Conservation (phyloP, 768 basidiomycete genomes). For the Lactarius pseudohatsudake region DNA sequence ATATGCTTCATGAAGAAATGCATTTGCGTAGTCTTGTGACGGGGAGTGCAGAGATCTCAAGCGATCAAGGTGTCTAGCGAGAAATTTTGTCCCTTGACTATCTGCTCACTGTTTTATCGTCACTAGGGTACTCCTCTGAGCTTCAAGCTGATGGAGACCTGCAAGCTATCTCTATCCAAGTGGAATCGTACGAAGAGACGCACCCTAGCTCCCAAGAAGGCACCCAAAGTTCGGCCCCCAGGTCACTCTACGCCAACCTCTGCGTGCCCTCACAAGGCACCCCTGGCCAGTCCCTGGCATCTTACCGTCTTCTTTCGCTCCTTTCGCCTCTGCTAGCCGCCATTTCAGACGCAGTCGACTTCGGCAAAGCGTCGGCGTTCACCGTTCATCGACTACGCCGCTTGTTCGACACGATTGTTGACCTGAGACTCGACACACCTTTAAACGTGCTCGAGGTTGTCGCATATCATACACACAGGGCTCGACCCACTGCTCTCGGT, state of each 20-base stretch:
- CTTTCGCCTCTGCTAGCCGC: constrained; percentile 61
- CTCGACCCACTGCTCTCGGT: constrained; percentile 54
- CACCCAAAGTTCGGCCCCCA: constrained; percentile 32
- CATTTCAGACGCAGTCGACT: constrained; percentile 57
- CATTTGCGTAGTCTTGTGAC: constrained; percentile 31
- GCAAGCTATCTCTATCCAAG: constrained; percentile 28
- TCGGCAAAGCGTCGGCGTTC: constrained; percentile 36
- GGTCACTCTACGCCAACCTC: constrained; percentile 16
- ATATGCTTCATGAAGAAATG: constrained; percentile 49
- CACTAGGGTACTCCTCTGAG: constrained; percentile 8
- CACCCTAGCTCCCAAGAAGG: constrained; percentile 9
- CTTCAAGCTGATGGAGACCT: not conserved
- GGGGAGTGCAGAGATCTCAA: not conserved
- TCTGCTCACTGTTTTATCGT: constrained; percentile 6
- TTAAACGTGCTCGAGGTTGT: constrained; percentile 70
- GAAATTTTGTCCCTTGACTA: not conserved
- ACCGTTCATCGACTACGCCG: constrained; percentile 51
- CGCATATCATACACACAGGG: constrained; percentile 59
- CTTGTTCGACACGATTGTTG: constrained; percentile 53
- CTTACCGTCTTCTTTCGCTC: constrained; percentile 63
- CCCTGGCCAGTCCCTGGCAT: constrained; percentile 50
- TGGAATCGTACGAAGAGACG: constrained; percentile 25
- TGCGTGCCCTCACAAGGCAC: constrained; percentile 49
- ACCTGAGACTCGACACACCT: constrained; percentile 64
- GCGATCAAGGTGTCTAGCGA: constrained; percentile 13